Base-by-base conservation (phyloP, 108 stramenopile species). In the Cyclotella cryptica region DNA sequence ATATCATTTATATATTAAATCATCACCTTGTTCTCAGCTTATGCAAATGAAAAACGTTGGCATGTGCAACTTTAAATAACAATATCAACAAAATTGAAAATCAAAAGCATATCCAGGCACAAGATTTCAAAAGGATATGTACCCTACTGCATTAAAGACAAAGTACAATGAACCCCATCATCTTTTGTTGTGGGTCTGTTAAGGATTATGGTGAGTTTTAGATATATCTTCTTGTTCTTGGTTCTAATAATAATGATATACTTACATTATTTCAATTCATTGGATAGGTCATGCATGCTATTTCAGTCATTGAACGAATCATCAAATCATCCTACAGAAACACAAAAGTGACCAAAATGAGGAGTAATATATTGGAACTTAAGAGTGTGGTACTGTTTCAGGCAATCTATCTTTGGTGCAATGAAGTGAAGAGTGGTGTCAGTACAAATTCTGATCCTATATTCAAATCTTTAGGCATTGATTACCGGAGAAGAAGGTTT, bases 341-440 rank as follows among this genome's bases (percentile, higher is more conserved):
- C n/a, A 54, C 43, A 27, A 3, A 21, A 19, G 21, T 78, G 18
- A 15, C 11, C 13, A 78, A 78, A 30, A 10, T 19, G 22, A 26
- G 52, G 6, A 27, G 43, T 71, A 11, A 55, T n/a, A 10, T 78
- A 11, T 41, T 78, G 21, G 77, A 70, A 71, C 69, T 43, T 26
- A 71, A 70, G 30, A 11, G 21, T 26, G 17, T 78, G 18, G 60
- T 45, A 41, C 17, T 70, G 0, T 78, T 78, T 64, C 30, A 45
- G 1, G 55, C 77, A 27, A 45, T 78, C 15, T 70, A 57, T 22
- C 77, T 78, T 29, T 51, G 66, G 1, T 78, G 70, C 35, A 71
- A 69, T 47, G 69, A 70, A 61, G 68, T 62, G n/a, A 45, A 45
- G 10, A 61, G 68, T 62, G n/a, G 28, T 27, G 10, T 60, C 77